Percentiles rank a stretch among this genome's conserved stretches.
These are phyloP conservation scores for Plasmopara viticola DNA, from an alignment of 352 stramenopile species.

Conservation along the genomic window DNA sequence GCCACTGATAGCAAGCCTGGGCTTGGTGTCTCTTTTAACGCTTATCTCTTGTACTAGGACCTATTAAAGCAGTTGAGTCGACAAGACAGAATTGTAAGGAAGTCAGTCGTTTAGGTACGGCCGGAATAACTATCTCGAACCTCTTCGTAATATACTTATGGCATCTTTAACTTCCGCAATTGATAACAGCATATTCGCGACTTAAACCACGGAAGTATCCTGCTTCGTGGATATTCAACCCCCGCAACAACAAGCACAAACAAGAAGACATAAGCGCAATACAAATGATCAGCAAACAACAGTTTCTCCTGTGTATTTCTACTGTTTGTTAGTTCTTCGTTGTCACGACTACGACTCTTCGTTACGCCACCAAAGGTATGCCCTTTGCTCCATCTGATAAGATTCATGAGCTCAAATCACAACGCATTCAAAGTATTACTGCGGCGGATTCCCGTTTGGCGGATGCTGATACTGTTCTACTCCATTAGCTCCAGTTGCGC, in stretches of 20 bases:
- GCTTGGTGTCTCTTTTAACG: slow-evolving; percentile 3
- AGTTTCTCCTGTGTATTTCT: slow-evolving; percentile 34
- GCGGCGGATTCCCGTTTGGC: background rate
- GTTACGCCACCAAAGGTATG: slow-evolving; percentile 17
- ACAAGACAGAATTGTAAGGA: slow-evolving; percentile 49
- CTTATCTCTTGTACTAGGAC: slow-evolving; percentile 29
- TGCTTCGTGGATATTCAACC: background rate
- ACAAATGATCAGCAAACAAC: slow-evolving; percentile 27
- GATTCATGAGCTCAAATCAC: slow-evolving; percentile 10
- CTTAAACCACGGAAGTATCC: too few relatives aligned
- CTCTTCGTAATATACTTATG: background rate
- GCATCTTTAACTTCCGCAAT: too few relatives aligned
- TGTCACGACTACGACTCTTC: slow-evolving; percentile 8
- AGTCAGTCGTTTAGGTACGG: slow-evolving; percentile 26
- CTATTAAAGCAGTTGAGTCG: slow-evolving; percentile 40
- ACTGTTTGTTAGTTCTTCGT: slow-evolving; percentile 4
- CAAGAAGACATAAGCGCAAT: slow-evolving; percentile 18
- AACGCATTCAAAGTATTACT: background rate
- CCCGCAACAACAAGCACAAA: slow-evolving; percentile 12
- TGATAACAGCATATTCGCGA: too few relatives aligned
- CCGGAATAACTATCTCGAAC: background rate
- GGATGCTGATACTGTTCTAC: slow-evolving; percentile 38
- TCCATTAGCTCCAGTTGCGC: slow-evolving; percentile 18
- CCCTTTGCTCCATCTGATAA: slow-evolving; percentile 5
- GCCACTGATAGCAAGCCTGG: background rate